Conservation (phyloP, 2,329 filamentous ascomycete species). For the Trematosphaeria pertusa region DNA sequence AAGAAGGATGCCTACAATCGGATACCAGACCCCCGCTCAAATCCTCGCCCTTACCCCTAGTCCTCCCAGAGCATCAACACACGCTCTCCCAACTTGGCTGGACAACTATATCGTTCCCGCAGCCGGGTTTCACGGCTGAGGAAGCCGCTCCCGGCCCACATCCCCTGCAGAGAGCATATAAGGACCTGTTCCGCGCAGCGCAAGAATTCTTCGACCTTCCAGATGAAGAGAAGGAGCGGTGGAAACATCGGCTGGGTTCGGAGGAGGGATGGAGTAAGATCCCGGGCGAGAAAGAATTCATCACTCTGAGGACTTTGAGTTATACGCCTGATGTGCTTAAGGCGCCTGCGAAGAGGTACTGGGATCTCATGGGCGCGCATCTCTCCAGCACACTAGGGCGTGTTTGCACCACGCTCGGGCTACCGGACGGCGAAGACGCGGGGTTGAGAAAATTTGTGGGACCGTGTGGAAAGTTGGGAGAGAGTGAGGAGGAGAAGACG, state of each 20-base stretch:
- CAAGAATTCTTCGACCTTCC: conserved; percentile 42
- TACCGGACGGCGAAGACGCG: conserved; percentile 19
- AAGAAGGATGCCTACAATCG: conserved; percentile 1
- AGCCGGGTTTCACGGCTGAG: conserved; percentile 2
- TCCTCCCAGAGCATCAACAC: conserved; percentile 41
- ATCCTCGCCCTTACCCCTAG: conserved; percentile 35
- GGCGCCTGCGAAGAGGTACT: conserved; percentile 38
- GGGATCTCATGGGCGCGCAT: conserved; percentile 40
- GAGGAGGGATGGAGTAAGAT: conserved; percentile 48
- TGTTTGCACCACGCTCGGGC: conserved; percentile 29
- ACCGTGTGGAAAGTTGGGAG: conserved; percentile 30
- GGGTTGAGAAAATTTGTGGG: conserved; percentile 36
- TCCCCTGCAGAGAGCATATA: conserved; percentile 39
- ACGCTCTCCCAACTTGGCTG: conserved; percentile 41
- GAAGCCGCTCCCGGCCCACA: conserved; percentile 20
- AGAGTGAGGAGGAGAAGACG: conserved; percentile 30
- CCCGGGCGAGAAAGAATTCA: conserved; percentile 48
- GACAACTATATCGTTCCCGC: conserved; percentile 44
- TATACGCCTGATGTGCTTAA: conserved; percentile 42
- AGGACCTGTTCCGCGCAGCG: conserved; percentile 37
- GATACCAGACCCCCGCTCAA: conserved; percentile 31
- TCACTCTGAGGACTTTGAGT: conserved; percentile 41
- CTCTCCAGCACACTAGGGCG: conserved; percentile 31
- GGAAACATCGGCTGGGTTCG: conserved; percentile 40
- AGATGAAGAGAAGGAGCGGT: conserved; percentile 31